Percentiles rank a stretch among this genome's conserved stretches.
Evolutionary conservation across 2,329 filamentous ascomycete genomes (phyloP).

Genomic region (Colletotrichum australisinense): DNA sequence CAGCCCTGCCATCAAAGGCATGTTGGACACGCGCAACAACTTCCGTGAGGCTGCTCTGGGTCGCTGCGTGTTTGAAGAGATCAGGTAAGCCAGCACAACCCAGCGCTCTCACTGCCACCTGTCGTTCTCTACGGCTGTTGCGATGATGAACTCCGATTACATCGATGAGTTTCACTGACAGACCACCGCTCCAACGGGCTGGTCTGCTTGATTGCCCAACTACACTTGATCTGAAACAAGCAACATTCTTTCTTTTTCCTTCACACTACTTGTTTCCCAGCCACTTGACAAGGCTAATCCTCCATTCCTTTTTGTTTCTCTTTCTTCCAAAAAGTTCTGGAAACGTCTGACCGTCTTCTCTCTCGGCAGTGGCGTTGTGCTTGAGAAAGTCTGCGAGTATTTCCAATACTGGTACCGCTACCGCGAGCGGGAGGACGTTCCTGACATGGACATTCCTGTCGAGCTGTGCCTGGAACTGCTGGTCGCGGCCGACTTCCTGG

Average conservation of each 20-base stretch:
- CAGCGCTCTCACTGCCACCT: not conserved
- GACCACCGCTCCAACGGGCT: conserved; percentile 49
- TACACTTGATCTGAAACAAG: conserved; percentile 74
- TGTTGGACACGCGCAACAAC: conserved; percentile 76
- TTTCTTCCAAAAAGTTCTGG: conserved; percentile 8
- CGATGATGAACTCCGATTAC: conserved; percentile 38
- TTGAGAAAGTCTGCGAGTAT: conserved; percentile 87
- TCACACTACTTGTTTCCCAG: conserved; percentile 3
- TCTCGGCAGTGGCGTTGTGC: conserved; percentile 70
- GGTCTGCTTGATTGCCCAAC: conserved; percentile 63
- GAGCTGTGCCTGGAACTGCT: conserved; percentile 83
- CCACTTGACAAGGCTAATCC: conserved; percentile 8
- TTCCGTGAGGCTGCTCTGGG: conserved; percentile 75
- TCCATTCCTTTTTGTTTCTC: conserved; percentile 4
- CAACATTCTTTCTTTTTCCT: conserved; percentile 39
- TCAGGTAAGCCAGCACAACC: conserved; percentile 68
- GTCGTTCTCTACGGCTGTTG: conserved; percentile 40
- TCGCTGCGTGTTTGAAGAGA: conserved; percentile 76
- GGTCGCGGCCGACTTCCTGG: conserved; percentile 81
- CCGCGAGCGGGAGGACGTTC: conserved; percentile 76
- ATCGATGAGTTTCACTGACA: conserved; percentile 60
- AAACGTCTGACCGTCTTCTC: conserved; percentile 38
- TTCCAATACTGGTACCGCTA: conserved; percentile 85
- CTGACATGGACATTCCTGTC: conserved; percentile 83
- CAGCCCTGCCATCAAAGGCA: conserved; percentile 79